phyloP scores from a whole-genome alignment of 106 monocot genomes.

The Iris macrosiphon region DNA sequence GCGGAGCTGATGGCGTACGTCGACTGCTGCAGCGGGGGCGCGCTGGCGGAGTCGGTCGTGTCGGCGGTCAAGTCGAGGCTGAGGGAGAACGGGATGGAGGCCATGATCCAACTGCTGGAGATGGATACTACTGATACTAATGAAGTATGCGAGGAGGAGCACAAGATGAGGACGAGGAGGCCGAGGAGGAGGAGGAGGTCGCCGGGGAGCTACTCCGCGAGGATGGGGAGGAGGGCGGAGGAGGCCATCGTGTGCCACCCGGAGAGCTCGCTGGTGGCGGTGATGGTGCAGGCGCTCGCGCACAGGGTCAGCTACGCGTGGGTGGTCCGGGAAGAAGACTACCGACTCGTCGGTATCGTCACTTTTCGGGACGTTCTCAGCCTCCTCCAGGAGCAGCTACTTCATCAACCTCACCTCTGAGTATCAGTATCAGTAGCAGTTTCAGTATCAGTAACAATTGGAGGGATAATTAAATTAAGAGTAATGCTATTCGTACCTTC shows the following conservation, averaged over 20 bases:
- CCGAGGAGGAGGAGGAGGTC: constrained; percentile 15
- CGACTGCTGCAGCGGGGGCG: constrained; percentile 38
- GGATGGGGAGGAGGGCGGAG: constrained; percentile 42
- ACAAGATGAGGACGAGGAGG: background rate
- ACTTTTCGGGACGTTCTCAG: constrained; percentile 23
- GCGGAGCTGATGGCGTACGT: constrained; percentile 60
- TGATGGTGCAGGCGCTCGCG: constrained; percentile 72
- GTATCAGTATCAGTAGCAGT: too few species aligned
- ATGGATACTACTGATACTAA: constrained; percentile 24
- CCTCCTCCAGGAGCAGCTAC: constrained; percentile 19
- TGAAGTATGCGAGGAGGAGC: constrained; percentile 18
- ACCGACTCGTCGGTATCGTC: constrained; percentile 38
- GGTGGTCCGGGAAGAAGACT: constrained; percentile 58
- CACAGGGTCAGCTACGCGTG: constrained; percentile 68
- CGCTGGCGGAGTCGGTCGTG: constrained; percentile 17
- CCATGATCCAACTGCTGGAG: constrained; percentile 68
- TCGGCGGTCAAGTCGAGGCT: constrained; percentile 33
- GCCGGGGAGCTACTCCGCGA: constrained; percentile 32
- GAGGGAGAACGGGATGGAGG: constrained; percentile 24
- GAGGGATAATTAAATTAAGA: too few species aligned
- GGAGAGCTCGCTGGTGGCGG: constrained; percentile 72
- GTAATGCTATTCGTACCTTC: too few species aligned
- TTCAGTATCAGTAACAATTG: too few species aligned
- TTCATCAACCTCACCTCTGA: too few species aligned
- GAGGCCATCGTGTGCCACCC: constrained; percentile 58